Conservation (phyloP, 202 grass and related monocot species). For the Miscanthus sacchariflorus region DNA sequence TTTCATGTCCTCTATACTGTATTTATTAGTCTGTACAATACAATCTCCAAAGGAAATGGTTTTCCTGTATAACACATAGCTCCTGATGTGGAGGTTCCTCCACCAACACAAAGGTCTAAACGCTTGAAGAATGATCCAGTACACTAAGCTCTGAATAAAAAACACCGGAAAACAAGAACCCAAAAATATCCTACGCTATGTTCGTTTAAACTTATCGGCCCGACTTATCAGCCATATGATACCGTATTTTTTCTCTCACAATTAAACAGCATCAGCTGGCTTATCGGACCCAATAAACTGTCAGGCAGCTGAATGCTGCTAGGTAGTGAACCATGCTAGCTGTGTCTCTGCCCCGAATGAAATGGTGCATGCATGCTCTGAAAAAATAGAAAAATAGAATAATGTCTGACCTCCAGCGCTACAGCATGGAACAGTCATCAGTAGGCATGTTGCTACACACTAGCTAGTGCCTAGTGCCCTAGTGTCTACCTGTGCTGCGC, state of each 20-base stretch:
- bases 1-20: too few relatives aligned
- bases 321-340: not conserved
- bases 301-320: not conserved
- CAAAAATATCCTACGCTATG: not conserved
- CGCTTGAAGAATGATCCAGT: too few relatives aligned
- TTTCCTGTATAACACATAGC: not conserved
- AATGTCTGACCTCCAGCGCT: not conserved
- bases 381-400: not conserved
- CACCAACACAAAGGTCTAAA: not conserved
- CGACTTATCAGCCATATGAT: too few relatives aligned
- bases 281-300: too few relatives aligned
- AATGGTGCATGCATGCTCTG: not conserved
- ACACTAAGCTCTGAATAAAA: too few relatives aligned
- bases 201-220: too few relatives aligned
- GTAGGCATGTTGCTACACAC: not conserved
- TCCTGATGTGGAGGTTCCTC: not conserved
- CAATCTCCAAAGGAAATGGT: not conserved
- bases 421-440: constrained; percentile 1
- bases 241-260: too few relatives aligned
- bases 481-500: not conserved
- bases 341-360: constrained; percentile 12
- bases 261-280: too few relatives aligned
- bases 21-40: not conserved
- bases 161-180: too few relatives aligned
- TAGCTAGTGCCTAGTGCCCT: not conserved